Evolutionary conservation across 495 filamentous ascomycete species (phyloP), one percentile per base, ranked within the genome.

Genomic region (Aspergillus funiculosus): DNA sequence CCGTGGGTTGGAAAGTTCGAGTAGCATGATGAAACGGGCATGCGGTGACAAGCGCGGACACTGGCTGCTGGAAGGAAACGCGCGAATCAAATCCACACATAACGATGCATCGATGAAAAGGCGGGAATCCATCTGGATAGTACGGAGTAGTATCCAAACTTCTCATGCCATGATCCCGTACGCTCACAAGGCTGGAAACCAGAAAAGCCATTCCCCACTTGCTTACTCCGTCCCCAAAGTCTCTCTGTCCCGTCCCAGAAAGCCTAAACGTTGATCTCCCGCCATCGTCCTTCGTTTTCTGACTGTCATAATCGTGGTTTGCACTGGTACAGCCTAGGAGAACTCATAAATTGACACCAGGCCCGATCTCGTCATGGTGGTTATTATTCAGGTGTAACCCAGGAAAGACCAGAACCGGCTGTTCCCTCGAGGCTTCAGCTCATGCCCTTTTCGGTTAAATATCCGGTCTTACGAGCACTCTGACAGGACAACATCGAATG

Each of bases 201-300:
- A 32, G 14, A 15, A 13, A 6, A 34, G 13, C 13, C 3, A 26
- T 38, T 50, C 39, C 22, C 20, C 15, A 29, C 35, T 39, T 17
- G 20, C 43, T 52, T 52, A 37, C 49, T n/a, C n/a, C n/a, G n/a
- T n/a, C n/a, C n/a, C n/a, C n/a, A n/a, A 31, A 24, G 18, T 20
- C 11, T 18, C 28, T 14, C 11, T 39, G 17, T 24, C 36, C 14
- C 13, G 21, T 34, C 29, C 30, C 10, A 35, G 14, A 24, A 24
- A 32, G 30, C 21, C 54, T 57, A 57, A 48, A 43, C 28, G 48
- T 38, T 35, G 50, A 57, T 57, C 54, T 53, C 51, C 54, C 50
- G 50, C 34, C 41, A 29, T 35, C 30, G 7, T 21, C 36, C 38
- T 27, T 40, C 36, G 28, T 37, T 24, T 42, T 41, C 11, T 28